Evolutionary conservation across 495 filamentous ascomycete genomes (phyloP), one percentile per base, ranked within the genome.

Genomic region (Collariella sp.): DNA sequence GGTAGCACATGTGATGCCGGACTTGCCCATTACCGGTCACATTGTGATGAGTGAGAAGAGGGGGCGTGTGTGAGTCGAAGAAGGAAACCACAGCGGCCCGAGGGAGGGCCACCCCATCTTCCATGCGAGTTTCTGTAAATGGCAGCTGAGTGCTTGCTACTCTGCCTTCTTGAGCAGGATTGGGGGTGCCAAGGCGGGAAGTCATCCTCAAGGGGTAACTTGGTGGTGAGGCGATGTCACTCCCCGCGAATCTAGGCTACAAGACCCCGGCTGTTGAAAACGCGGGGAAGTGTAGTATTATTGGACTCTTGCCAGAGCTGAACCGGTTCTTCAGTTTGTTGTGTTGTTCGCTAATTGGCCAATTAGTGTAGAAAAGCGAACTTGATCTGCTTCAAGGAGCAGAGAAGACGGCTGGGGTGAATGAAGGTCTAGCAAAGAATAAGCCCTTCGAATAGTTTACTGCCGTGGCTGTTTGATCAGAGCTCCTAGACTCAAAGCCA

Each of bases 211-310:
- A 57, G 42, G 42, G 15, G 49, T 41, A 52, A 52, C 47, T 52
- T 52, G 48, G 10, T 16, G 31, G 18, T 22, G 12, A 20, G 16
- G 18, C 54, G 34, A 57, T 57, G 55, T 48, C 43, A 52, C 43
- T 51, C 55, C 55, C 55, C 48, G 48, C 55, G 38, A 56, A 57
- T 57, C 55, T 40, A 26, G 11, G 13, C n/a, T 19, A 22, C 54
- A 41, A 36, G 22, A 31, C 16, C 18, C 34, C 11, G 41, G 15
- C 12, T 31, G 35, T 13, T 36, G 18, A 43, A 48, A 52, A 47
- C 49, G 55, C 49, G 55, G 55, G 49, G 55, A 52, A 56, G 47
- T 56, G 43, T 18, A 39, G n/a, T 9, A 31, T 9, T 9, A 31
- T 31, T 31, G 26, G 9, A 9, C 5, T 5, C 9, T 5, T 31